Evolutionary conservation across 106 monocot species (phyloP).

Genomic region (Chionographis japonica): DNA sequence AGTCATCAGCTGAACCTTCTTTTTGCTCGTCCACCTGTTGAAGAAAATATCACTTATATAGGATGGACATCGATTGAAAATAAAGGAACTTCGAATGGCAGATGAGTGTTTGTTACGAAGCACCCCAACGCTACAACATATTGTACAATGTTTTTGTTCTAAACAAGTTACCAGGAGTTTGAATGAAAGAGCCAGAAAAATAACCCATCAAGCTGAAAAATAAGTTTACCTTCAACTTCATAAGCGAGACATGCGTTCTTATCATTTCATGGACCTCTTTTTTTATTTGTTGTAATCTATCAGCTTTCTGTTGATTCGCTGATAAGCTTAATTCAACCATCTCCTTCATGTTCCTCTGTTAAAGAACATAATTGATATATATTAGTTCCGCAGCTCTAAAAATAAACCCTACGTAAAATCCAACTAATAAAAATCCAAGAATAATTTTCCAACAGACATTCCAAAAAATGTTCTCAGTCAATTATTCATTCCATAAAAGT

Average conservation of each 20-base stretch:
- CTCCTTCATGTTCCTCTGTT: constrained; percentile 88
- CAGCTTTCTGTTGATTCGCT: constrained; percentile 76
- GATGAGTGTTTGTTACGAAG: no score
- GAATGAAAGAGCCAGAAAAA: neutral
- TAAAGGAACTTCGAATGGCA: no score
- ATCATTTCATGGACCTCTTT: constrained; percentile 89
- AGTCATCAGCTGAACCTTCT: constrained; percentile 74
- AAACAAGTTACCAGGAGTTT: neutral
- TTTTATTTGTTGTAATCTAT: constrained; percentile 77
- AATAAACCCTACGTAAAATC: neutral
- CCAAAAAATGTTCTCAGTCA: no score
- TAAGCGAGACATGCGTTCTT: constrained; percentile 36
- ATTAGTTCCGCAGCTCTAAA: neutral
- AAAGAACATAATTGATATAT: neutral
- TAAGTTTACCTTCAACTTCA: constrained; percentile 58
- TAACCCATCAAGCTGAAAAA: neutral
- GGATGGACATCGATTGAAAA: neutral
- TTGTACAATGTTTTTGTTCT: no score
- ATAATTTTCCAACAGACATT: no score
- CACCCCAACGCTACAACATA: no score
- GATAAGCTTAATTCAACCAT: constrained; percentile 89
- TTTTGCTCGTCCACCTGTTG: constrained; percentile 55
- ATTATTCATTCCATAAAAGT: no score
- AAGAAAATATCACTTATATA: neutral
- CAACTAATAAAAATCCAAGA: no score